A percentile compares a stretch with the other conserved stretches of the same genome.
These are phyloP conservation scores for Penicillium pulvis DNA, from an alignment of 495 filamentous ascomycete genomes.

Conservation along the genomic window DNA sequence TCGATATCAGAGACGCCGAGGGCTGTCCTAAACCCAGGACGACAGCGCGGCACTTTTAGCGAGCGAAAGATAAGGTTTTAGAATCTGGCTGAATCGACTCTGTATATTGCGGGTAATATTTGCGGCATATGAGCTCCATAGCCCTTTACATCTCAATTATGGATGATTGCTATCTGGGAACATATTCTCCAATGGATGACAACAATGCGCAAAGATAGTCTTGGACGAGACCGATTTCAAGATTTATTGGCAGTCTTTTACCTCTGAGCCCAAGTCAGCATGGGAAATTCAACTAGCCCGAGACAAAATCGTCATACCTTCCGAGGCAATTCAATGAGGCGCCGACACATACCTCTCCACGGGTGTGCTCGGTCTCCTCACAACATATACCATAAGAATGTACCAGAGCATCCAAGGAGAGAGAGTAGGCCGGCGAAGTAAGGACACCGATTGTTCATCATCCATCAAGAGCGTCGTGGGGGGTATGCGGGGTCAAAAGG, in stretches of 20 bases:
- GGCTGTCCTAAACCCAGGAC: background rate
- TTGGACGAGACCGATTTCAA: background rate
- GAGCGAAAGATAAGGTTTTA: background rate
- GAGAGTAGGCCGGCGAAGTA: slow-evolving; percentile 7
- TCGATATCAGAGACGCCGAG: background rate
- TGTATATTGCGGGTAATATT: background rate
- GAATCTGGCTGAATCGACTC: background rate
- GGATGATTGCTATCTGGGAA: slow-evolving; percentile 7
- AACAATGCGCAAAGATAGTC: background rate
- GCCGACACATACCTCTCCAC: slow-evolving; percentile 32
- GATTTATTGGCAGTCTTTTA: slow-evolving; percentile 5
- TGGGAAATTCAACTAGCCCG: background rate
- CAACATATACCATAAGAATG: background rate
- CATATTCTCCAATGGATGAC: slow-evolving; percentile 1
- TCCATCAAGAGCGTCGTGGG: slow-evolving; percentile 15
- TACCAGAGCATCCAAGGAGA: slow-evolving; percentile 9
- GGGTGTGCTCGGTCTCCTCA: slow-evolving; percentile 5
- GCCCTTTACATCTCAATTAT: slow-evolving; percentile 1
- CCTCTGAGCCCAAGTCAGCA: slow-evolving; percentile 23
- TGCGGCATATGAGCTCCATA: background rate
- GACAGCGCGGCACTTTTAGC: background rate
- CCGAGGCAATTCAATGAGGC: slow-evolving; percentile 30
- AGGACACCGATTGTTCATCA: slow-evolving; percentile 11
- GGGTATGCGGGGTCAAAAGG: slow-evolving; percentile 9
- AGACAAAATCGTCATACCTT: slow-evolving; percentile 25